Base-by-base conservation (phyloP, 257 asterid species). In the Handroanthus guayacan region DNA sequence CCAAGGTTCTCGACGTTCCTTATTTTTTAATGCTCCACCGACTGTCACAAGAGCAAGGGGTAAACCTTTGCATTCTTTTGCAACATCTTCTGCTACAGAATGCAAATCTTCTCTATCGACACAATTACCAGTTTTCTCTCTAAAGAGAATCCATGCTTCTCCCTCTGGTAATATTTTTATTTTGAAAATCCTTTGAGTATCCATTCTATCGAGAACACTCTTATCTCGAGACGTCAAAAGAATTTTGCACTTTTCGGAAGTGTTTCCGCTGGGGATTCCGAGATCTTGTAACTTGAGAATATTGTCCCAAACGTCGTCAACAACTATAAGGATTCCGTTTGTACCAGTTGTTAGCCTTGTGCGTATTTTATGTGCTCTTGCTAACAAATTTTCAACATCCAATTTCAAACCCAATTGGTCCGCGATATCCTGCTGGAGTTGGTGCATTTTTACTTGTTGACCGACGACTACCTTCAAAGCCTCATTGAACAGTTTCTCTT, bases 121-220 rank as follows among this genome's bases (percentile, higher is more conserved):
- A 36, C 13, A 16, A 3, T n/a, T 18, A 0, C 76, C 79, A 3
- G 65, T 65, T 7, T 69, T 67, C 6, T 58, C 71, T 10, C 6
- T 56, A 5, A 83, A 83, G 18, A 83, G 77, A 51, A 10, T 2
- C 80, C 84, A 78, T 31, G 82, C 81, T 70, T 81, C 82, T 37
- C n/a, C 47, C 8, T 71, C n/a, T 45, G 69, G 5, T 52, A 84
- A 78, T 34, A 52, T 37, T 5, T 55, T 6, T 14, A 81, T 11
- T 7, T 45, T 37, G 36, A 62, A 31, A 37, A 48, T 47, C 17
- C 8, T 70, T 37, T 12, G 3, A 71, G 34, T 78, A 6, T 18
- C 51, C 81, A 79, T 79, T 5, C 6, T 44, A 3, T 44, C 5
- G 17, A 79, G 67, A 25, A 70, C 63, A 34, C 10, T 37, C 10